A percentile compares a stretch with the other conserved stretches of the same genome.
Conservation (phyloP, 768 basidiomycete species). For the Sutorius australiensis region DNA sequence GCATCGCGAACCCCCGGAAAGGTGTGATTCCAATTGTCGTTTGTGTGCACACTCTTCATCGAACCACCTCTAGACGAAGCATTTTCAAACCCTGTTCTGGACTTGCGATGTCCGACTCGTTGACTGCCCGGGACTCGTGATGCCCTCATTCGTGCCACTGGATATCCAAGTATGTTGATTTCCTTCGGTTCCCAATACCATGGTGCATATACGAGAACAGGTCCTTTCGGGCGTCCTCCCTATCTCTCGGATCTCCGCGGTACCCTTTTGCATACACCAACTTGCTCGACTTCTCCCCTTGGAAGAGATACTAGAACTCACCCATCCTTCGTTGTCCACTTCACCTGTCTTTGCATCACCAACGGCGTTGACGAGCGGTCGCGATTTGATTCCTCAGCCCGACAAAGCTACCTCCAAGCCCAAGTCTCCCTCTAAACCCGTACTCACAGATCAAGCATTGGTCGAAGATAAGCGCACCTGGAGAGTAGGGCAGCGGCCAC, state of each 20-base stretch:
- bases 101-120: slow-evolving; percentile 82
- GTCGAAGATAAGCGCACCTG: slow-evolving; percentile 74
- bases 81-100: slow-evolving; percentile 93
- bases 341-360: slow-evolving; percentile 6
- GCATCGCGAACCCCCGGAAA: slow-evolving; percentile 88
- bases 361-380: not conserved
- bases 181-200: not conserved
- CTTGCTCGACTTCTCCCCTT: slow-evolving; percentile 68
- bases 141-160: slow-evolving; percentile 80
- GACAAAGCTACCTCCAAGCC: not conserved
- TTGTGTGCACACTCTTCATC: not conserved
- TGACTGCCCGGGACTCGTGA: slow-evolving; percentile 93
- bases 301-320: slow-evolving; percentile 62
- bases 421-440: not conserved
- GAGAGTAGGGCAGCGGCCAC: slow-evolving; percentile 46
- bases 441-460: not conserved
- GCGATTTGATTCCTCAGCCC: not conserved
- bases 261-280: slow-evolving; percentile 78
- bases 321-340: slow-evolving; percentile 41
- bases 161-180: slow-evolving; percentile 62
- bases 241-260: slow-evolving; percentile 79
- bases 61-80: slow-evolving; percentile 64
- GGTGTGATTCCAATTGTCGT: slow-evolving; percentile 44
- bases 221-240: slow-evolving; percentile 69
- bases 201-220: slow-evolving; percentile 29